Evolutionary conservation across 2,329 filamentous ascomycete species (phyloP).

Genomic region (Fusarium luffae): DNA sequence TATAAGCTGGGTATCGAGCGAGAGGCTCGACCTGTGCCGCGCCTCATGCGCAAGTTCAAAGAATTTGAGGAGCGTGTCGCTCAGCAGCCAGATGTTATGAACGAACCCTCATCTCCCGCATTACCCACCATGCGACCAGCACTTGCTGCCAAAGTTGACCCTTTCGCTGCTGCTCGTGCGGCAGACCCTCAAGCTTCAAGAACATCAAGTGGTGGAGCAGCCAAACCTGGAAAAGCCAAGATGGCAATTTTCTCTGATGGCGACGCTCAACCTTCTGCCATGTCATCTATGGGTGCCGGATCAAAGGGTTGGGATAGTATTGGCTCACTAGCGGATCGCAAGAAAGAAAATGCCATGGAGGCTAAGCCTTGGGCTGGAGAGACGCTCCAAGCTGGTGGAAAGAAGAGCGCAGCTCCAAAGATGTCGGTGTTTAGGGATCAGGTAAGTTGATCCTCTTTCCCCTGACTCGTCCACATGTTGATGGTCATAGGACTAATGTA

Average conservation of each 20-base stretch:
- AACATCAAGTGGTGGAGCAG: slow-evolving; percentile 59
- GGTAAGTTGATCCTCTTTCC: slow-evolving; percentile 67
- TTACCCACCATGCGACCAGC: slow-evolving; percentile 85
- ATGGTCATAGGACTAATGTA: slow-evolving; percentile 97
- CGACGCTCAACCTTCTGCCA: slow-evolving; percentile 68
- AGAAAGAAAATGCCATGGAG: slow-evolving; percentile 92
- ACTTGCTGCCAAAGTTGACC: slow-evolving; percentile 85
- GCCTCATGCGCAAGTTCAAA: slow-evolving; percentile 87
- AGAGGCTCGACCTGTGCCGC: slow-evolving; percentile 83
- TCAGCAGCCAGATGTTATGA: slow-evolving; percentile 69
- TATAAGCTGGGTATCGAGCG: slow-evolving; percentile 90
- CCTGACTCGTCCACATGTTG: slow-evolving; percentile 74
- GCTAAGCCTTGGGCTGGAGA: slow-evolving; percentile 93
- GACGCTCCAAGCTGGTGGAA: slow-evolving; percentile 87
- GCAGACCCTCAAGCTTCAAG: slow-evolving; percentile 74
- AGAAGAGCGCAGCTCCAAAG: slow-evolving; percentile 78
- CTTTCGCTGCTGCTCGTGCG: slow-evolving; percentile 71
- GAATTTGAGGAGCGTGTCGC: slow-evolving; percentile 86
- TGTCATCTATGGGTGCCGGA: slow-evolving; percentile 62
- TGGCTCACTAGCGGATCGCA: slow-evolving; percentile 84
- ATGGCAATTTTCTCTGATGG: slow-evolving; percentile 91
- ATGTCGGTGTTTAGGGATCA: slow-evolving; percentile 94
- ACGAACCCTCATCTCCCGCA: slow-evolving; percentile 85
- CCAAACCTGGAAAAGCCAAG: slow-evolving; percentile 80
- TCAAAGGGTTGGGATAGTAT: slow-evolving; percentile 92